Base-by-base conservation (phyloP, 441 rosid species). In the Kokia cookei region DNA sequence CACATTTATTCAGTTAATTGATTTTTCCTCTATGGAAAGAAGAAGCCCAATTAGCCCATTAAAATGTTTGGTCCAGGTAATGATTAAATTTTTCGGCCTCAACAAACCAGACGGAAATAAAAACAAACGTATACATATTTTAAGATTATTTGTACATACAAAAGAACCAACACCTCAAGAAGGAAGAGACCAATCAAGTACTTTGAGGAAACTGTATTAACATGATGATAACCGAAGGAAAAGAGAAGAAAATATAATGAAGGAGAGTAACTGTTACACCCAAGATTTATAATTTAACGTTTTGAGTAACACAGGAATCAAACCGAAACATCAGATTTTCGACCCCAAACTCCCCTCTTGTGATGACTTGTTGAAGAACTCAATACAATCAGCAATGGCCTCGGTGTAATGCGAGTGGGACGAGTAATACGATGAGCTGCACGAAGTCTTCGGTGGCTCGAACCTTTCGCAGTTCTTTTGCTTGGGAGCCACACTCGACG, bases 341-440 rank as follows among this genome's bases (percentile, higher is more conserved):
- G 73, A 43, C 81, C 87, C 87, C 48, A 72, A 76, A 80, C 77
- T 71, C 72, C 77, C 86, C 14, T 88, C 88, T 76, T 83, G 89
- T 12, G 98, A 84, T 7, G 98, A 90, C 88, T 87, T 89, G 79
- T 91, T 93, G 79, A 93, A 88, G 84, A 93, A 93, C 91, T 91
- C 98, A 43, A 93, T 93, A 77, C 98, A 91, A 78, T 93, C 98
- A 1, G 97, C 89, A 15, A 93, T 90, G 57, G 98, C 97, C 78
- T 91, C 97, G 5, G 78, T 82, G 73, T 90, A 91, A 59, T 90
- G 97, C 2, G 93, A 80, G 11, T 90, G 94, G 14, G 98, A 91
- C 1, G 97, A 93, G 86, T 91, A 91, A 74, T 89, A 89, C 0
- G 95, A 89, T 1, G 97, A 90, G 85, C 97, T 90, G 79, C 93